These are phyloP conservation scores for Grosmannia penicillata DNA, from an alignment of 2,329 filamentous ascomycete species.

Conservation along the genomic window DNA sequence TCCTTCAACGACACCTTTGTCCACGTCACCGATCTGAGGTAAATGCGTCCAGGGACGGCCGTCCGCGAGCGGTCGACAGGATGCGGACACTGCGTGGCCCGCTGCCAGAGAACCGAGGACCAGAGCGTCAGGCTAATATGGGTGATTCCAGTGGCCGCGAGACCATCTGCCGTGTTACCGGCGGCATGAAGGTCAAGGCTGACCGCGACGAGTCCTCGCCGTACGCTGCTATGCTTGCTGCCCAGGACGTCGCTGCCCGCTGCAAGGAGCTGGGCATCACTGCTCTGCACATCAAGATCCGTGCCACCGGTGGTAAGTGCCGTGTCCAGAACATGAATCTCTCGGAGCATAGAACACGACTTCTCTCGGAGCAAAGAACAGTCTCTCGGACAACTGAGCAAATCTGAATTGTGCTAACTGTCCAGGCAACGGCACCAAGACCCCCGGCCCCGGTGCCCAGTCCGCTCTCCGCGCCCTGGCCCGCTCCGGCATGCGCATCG, in stretches of 20 bases:
- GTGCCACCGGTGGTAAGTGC: slow-evolving; percentile 88
- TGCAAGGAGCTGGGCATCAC: slow-evolving; percentile 61
- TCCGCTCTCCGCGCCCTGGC: slow-evolving; percentile 97
- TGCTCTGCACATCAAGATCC: slow-evolving; percentile 99
- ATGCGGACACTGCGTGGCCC: background rate
- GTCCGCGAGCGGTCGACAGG: too few relatives aligned
- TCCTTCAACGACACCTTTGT: slow-evolving; percentile 92
- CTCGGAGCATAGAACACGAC: background rate
- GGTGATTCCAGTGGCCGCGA: slow-evolving; percentile 85
- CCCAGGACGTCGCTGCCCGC: slow-evolving; percentile 90
- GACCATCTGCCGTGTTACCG: slow-evolving; percentile 99
- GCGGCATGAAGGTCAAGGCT: slow-evolving; percentile 99
- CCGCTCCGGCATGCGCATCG: slow-evolving; percentile 99
- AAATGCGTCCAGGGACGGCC: too few relatives aligned
- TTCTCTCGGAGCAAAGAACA: background rate
- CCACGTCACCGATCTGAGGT: slow-evolving; percentile 98
- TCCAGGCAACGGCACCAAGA: slow-evolving; percentile 96
- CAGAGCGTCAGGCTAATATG: slow-evolving; percentile 42
- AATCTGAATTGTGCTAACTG: slow-evolving; percentile 1
- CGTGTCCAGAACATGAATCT: too few relatives aligned
- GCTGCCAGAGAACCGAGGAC: background rate
- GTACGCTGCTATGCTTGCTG: slow-evolving; percentile 99
- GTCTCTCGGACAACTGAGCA: background rate
- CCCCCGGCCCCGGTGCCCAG: slow-evolving; percentile 96
- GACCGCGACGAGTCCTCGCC: slow-evolving; percentile 99